Evolutionary conservation across 768 basidiomycete genomes (phyloP), one percentile per base, ranked within the genome.

Genomic region (Trichaptum fuscoviolaceum): DNA sequence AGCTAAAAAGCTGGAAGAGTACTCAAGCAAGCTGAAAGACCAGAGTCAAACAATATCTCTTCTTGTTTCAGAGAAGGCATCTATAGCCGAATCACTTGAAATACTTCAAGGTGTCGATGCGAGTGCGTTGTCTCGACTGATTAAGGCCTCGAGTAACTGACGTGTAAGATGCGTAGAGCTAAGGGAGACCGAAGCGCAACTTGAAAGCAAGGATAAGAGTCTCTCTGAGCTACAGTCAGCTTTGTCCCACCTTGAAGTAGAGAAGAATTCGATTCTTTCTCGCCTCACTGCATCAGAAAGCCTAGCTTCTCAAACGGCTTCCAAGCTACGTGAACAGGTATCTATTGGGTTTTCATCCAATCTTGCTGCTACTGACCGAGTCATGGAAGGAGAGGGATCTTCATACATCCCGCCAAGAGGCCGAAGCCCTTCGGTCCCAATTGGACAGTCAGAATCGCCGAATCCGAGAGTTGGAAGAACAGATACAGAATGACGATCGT

Each of bases 401-500:
- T 10, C 89, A 92, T 67, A 77, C 86, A 57, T 79, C 83, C n/a
- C 85, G 82, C 67, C 83, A 81, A 0, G 80, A 84, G 2, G 73
- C 84, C 7, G 77, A 80, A 58, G 87, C 88, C 42, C 75, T 85
- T 35, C 84, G 82, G 62, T 77, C 81, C 52, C 81, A 86, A 67
- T 81, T 84, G 5, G 83, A 84, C 62, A 82, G 83, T 61, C 81
- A 82, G 68, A 82, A 83, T 67, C 82, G 86, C 59, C 81, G 84
- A 65, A 81, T 88, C 26, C 87, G 85, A 27, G 91, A 93, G 69
- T 76, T 95, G 35, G 87, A 91, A 71, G 92, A 93, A 68, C 90
- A 92, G 69, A 88, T 95, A 24, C 87, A 93, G 74, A 88, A 85
- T 67, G 92, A 95, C 72, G 91, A 94, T 75, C 87, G 90, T 57